These are phyloP conservation scores for Galeopsis tetrahit DNA, from an alignment of 257 asterid genomes.

Conservation along the genomic window DNA sequence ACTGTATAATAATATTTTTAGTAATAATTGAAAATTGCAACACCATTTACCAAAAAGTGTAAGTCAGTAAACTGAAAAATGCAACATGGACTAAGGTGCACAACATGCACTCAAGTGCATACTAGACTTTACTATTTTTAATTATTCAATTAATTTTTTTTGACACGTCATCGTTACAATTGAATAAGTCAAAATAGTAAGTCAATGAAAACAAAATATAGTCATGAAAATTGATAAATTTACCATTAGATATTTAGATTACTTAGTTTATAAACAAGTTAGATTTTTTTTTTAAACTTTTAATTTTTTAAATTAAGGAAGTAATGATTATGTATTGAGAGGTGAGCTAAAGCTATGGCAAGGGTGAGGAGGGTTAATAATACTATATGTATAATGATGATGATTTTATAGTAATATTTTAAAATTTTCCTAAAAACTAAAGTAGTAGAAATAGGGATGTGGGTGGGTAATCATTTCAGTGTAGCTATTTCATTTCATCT, in stretches of 20 bases:
- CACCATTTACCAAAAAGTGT: too few species aligned
- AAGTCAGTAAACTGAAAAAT: too few species aligned
- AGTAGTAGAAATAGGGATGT: constrained; percentile 30
- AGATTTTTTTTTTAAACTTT: background rate
- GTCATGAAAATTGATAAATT: background rate
- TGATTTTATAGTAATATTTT: constrained; percentile 13
- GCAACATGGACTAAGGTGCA: too few species aligned
- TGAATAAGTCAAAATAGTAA: too few species aligned
- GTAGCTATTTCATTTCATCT: constrained; percentile 21
- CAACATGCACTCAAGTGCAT: too few species aligned
- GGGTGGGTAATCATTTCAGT: constrained; percentile 52
- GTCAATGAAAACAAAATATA: background rate
- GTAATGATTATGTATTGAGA: constrained; percentile 40
- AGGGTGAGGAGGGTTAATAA: constrained; percentile 31
- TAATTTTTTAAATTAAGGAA: background rate
- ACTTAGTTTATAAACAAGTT: too few species aligned
- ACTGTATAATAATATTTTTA: too few species aligned
- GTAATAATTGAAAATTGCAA: too few species aligned
- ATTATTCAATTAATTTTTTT: too few species aligned
- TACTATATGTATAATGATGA: constrained; percentile 37
- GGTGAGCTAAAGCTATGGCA: constrained; percentile 28
- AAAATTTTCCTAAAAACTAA: constrained; percentile 34
- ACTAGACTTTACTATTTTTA: too few species aligned
- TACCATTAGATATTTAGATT: too few species aligned
- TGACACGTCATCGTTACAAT: too few species aligned